phyloP scores from a whole-genome alignment of 1,139 yeast genomes.

The Eremothecium coryli region DNA sequence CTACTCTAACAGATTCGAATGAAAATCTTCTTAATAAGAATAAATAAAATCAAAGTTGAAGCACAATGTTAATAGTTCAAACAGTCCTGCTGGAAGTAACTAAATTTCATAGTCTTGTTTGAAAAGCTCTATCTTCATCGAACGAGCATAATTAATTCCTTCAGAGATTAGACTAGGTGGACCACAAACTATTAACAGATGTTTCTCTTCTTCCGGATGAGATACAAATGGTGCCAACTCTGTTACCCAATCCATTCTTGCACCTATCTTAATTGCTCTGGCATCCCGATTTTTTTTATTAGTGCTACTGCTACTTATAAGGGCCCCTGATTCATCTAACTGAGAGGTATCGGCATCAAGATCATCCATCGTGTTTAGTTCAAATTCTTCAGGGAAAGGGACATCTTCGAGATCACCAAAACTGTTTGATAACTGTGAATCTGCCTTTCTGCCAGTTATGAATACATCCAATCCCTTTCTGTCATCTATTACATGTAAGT shows the following conservation, averaged over 20 bases:
- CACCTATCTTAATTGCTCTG: constrained; percentile 14
- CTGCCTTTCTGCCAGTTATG: constrained; percentile 9
- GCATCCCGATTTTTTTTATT: constrained; percentile 10
- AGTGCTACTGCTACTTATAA: constrained; percentile 2
- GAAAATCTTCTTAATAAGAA: not conserved
- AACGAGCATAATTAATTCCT: constrained; percentile 15
- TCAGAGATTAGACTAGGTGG: constrained; percentile 16
- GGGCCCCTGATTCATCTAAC: constrained; percentile 16
- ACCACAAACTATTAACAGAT: constrained; percentile 21
- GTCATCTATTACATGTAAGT: constrained; percentile 14
- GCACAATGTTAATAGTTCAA: too few species aligned
- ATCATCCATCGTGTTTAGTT: constrained; percentile 15
- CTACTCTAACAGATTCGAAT: too few species aligned
- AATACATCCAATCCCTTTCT: constrained; percentile 9
- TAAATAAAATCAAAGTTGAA: constrained; percentile 1
- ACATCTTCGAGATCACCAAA: constrained; percentile 1
- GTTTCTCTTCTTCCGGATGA: constrained; percentile 10
- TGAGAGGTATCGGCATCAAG: constrained; percentile 9
- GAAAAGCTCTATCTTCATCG: constrained; percentile 16
- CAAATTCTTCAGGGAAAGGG: constrained; percentile 14
- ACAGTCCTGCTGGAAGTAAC: too few species aligned
- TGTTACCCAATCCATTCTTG: constrained; percentile 19
- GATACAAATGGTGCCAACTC: constrained; percentile 20
- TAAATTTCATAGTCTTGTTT: constrained; percentile 14
- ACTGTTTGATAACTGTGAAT: not conserved